Evolutionary conservation across 345 rosid species (phyloP), one percentile per base, ranked within the genome.

Genomic region (Hypericum androsaemum): DNA sequence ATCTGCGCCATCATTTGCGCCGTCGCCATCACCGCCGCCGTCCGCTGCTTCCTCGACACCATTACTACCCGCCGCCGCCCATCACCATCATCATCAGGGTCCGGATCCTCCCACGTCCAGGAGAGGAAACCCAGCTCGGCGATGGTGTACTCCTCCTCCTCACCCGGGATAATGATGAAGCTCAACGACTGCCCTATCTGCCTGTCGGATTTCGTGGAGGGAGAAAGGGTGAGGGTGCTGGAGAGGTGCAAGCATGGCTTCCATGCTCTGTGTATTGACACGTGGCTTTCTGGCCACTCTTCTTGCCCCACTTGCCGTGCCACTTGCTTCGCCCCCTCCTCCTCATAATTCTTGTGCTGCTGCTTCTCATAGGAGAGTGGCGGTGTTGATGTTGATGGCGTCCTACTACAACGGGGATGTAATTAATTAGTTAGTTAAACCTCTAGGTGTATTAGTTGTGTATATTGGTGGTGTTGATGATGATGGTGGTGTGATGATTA

Each of bases 1-100:
- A 53, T 71, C 58, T 83, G 88, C 15, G 71, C 81, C 7, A 57
- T 87, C 22, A 66, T 77, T 11, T 87, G 87, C 42, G 81, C 75
- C 6, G 55, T 87, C 50, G 70, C 80, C 59, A 79, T 88, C 37
- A 73, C 70, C 62, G 69, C 73, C n/a, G 73, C 90, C 54, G 67
- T 84, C 58, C 89, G 88, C 37, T 77, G 86, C 86, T 84, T 70
- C 67, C 64, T 75, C 39, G 64, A n/a, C 32, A 36, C 43, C 44
- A 41, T 51, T 37, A 2, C 39, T 44, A 8, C 50, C 13, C 57
- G 13, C 36, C 47, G 10, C 9, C 44, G 46, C 39, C 64, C 46
- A 22, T 54, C 32, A 22, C 4, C 64, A 39, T 61, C 46, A 22
- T 54, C 32, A 22, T 22, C 64, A 7, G 66, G 46, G 13, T 53